These are phyloP conservation scores for Penicillium concentricum DNA, from an alignment of 2,329 filamentous ascomycete genomes.

Conservation along the genomic window DNA sequence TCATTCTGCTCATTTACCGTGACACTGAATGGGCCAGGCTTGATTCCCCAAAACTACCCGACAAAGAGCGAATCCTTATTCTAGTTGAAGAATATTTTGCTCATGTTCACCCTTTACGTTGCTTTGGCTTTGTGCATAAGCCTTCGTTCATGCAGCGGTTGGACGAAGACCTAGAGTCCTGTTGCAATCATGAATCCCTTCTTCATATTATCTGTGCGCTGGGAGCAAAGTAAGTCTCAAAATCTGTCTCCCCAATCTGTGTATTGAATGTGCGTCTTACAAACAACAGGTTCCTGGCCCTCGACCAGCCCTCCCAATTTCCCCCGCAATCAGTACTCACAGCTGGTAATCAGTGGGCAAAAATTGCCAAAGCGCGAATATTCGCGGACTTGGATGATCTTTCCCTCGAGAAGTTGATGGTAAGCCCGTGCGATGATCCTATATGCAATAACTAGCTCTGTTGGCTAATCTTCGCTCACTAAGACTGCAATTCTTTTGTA, in stretches of 20 bases:
- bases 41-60: slow-evolving; percentile 9
- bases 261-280: neutral
- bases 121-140: slow-evolving; percentile 30
- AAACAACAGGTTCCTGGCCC: slow-evolving; percentile 10
- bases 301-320: slow-evolving; percentile 6
- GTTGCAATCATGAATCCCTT: slow-evolving; percentile 18
- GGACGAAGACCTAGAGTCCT: slow-evolving; percentile 20
- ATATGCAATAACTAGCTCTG: neutral
- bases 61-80: slow-evolving; percentile 7
- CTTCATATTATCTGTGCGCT: slow-evolving; percentile 27
- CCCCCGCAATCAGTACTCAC: slow-evolving; percentile 8
- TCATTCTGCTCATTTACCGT: neutral
- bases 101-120: slow-evolving; percentile 28
- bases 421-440: neutral
- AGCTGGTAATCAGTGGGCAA: slow-evolving; percentile 18
- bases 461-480: neutral
- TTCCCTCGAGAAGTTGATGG: slow-evolving; percentile 18
- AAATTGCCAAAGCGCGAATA: slow-evolving; percentile 13
- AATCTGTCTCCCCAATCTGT: neutral
- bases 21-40: slow-evolving; percentile 8
- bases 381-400: slow-evolving; percentile 19
- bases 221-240: slow-evolving; percentile 21
- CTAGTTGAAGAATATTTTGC: slow-evolving; percentile 28
- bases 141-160: slow-evolving; percentile 28
- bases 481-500: slow-evolving; percentile 27